Evolutionary conservation across 148 eudicot species (phyloP).

Genomic region (Rhododendron simsii): DNA sequence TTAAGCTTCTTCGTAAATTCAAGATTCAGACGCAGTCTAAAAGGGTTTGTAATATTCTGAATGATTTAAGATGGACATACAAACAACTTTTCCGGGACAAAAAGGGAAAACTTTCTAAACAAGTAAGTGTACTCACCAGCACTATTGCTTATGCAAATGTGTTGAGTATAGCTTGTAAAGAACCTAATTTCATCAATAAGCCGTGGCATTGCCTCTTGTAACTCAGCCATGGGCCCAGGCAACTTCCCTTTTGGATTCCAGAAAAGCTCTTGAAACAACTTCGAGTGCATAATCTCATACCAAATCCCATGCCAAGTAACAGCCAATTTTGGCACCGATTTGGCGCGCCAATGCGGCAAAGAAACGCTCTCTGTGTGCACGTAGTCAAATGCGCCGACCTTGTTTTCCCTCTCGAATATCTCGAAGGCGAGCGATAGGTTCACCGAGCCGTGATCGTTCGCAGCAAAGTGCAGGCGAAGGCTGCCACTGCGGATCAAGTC

Average conservation of each 20-base stretch:
- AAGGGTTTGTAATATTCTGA: not conserved
- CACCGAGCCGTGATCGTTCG: slow-evolving; percentile 11
- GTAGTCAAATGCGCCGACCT: slow-evolving; percentile 11
- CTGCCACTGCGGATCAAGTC: slow-evolving; percentile 11
- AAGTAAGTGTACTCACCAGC: slow-evolving; percentile 8
- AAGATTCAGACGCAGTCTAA: not conserved
- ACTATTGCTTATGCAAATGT: slow-evolving; percentile 28
- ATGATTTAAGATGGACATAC: not conserved
- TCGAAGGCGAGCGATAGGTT: slow-evolving; percentile 19
- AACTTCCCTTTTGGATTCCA: not conserved
- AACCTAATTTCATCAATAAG: slow-evolving; percentile 34
- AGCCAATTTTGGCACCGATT: slow-evolving; percentile 21
- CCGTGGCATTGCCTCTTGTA: slow-evolving; percentile 26
- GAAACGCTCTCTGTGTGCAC: slow-evolving; percentile 41
- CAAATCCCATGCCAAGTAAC: slow-evolving; percentile 42
- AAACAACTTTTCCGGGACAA: not conserved
- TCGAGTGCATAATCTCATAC: slow-evolving; percentile 33
- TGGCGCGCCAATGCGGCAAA: slow-evolving; percentile 23
- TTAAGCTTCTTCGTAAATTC: not conserved
- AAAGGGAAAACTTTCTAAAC: not conserved
- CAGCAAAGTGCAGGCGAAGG: slow-evolving; percentile 20
- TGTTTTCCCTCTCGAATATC: slow-evolving; percentile 11
- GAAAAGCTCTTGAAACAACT: slow-evolving; percentile 22
- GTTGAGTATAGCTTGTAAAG: slow-evolving; percentile 30
- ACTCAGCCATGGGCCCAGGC: slow-evolving; percentile 15